Evolutionary conservation across 371 early-diverging fungal species (phyloP), one percentile per base, ranked within the genome.

Genomic region (Mortierella polycephala): DNA sequence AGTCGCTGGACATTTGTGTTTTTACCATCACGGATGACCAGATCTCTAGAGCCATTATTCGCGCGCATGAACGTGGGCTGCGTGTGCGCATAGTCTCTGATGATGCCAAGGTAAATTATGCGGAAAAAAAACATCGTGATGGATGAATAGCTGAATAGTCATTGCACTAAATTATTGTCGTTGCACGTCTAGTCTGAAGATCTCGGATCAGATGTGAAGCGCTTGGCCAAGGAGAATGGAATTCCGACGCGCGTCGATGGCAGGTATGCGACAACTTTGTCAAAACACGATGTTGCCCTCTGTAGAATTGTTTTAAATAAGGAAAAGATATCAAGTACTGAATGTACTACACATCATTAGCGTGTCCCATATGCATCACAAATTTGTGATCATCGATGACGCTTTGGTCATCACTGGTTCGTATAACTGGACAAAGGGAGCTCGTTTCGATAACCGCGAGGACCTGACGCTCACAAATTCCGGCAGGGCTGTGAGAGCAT

Each of bases 401-500:
- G 52, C 70, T 23, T 80, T 86, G 18, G 70, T 89, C 30, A 79
- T 87, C 57, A 85, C 81, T 53, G 89, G 89, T 14, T 88, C 88
- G 55, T 89, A 85, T 75, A 89, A 89, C 74, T 89, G 89, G 89
- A 87, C 88, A 52, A 89, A 88, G 47, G 86, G 89, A 11, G 89
- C 89, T 3, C 84, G 89, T 13, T 87, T 82, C 63, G 83, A 87
- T 62, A 89, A 89, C 69, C 83, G 85, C 57, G 89, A 89, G 66
- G 86, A 89, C 44, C 79, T 89, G 39, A 75, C 84, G 0, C 80
- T 89, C 39, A 88, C 87, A 21, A 88, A 89, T 69, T 79, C 85
- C 49, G 84, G 84, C 40, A 60, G 77, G 18, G 83, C 84, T 67
- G 84, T 87, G 14, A 60, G 75, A n/a, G 87, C 74, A n/a, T 87